Percentiles rank a stretch among this genome's conserved stretches.
Evolutionary conservation across 306 rosid species (phyloP).

Genomic region (Carpinus fangiana): DNA sequence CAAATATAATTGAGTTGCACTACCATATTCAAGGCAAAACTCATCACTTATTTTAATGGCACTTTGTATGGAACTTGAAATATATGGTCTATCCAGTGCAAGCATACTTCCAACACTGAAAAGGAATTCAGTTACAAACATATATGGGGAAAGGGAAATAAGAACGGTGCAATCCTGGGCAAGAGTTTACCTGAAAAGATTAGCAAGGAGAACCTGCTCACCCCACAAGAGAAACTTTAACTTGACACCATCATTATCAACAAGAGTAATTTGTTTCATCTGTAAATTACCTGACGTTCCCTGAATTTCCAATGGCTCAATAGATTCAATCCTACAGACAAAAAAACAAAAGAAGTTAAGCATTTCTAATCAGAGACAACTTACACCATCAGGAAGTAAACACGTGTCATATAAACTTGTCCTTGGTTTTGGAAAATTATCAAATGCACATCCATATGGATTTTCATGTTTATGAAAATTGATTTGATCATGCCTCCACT

Average conservation of each 20-base stretch:
- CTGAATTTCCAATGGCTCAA: conserved; percentile 61
- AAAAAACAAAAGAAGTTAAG: conserved; percentile 18
- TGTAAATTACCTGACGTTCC: conserved; percentile 50
- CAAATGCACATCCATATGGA: conserved; percentile 2
- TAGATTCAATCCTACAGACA: conserved; percentile 62
- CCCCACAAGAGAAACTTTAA: conserved; percentile 80
- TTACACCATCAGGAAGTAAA: not conserved
- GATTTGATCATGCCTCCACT: not conserved
- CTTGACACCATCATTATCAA: conserved; percentile 60
- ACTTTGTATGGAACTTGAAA: conserved; percentile 53
- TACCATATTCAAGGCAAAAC: conserved; percentile 84
- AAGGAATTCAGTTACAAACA: conserved; percentile 12
- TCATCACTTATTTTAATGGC: conserved; percentile 46
- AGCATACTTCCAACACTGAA: conserved; percentile 86
- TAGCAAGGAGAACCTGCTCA: conserved; percentile 77
- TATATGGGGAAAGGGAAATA: conserved; percentile 1
- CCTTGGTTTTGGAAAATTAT: conserved; percentile 14
- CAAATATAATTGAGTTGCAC: conserved; percentile 82
- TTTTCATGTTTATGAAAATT: conserved; percentile 3
- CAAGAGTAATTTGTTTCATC: conserved; percentile 70
- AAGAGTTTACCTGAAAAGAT: conserved; percentile 73
- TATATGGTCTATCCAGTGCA: conserved; percentile 79
- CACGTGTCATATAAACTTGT: not conserved
- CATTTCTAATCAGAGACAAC: not conserved
- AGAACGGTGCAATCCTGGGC: conserved; percentile 19